Conservation (phyloP, 352 stramenopile genomes). For the Pilasporangium apinafurcum region DNA sequence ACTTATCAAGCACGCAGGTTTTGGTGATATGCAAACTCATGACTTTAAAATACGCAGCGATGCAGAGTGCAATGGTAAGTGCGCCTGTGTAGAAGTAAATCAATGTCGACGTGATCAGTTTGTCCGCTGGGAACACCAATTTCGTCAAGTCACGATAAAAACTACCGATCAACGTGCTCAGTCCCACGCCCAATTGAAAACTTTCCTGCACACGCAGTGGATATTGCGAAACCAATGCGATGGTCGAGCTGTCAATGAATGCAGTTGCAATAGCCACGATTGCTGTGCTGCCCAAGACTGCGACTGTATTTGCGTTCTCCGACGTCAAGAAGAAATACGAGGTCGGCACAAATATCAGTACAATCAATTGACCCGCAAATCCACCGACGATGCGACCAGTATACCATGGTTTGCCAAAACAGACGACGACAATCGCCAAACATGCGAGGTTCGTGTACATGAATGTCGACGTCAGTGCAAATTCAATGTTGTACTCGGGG, state of each 20-base stretch:
- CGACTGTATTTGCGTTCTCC: constrained; percentile 55
- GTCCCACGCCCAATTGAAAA: constrained; percentile 75
- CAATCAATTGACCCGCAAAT: constrained; percentile 61
- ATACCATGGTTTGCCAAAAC: constrained; percentile 57
- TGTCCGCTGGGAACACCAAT: constrained; percentile 53
- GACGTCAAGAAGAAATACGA: constrained; percentile 68
- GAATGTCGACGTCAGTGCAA: constrained; percentile 74
- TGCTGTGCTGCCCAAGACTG: constrained; percentile 60
- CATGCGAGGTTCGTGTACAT: constrained; percentile 82
- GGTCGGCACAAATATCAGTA: constrained; percentile 71
- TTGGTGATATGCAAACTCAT: constrained; percentile 48
- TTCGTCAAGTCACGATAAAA: constrained; percentile 82
- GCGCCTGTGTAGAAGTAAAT: constrained; percentile 84
- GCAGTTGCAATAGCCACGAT: constrained; percentile 65
- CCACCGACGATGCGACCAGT: constrained; percentile 70
- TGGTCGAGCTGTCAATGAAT: constrained; percentile 80
- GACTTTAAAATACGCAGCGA: constrained; percentile 66
- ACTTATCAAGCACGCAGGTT: constrained; percentile 28
- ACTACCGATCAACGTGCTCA: constrained; percentile 78
- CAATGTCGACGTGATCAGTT: constrained; percentile 58
- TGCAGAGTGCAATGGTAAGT: constrained; percentile 72
- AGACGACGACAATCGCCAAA: constrained; percentile 57
- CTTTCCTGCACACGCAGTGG: constrained; percentile 70
- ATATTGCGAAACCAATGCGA: constrained; percentile 78
- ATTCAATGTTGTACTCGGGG: constrained; percentile 85